Percentiles rank a stretch among this genome's conserved stretches.
Evolutionary conservation across 1,284 basidiomycete genomes (phyloP).

Genomic region (Cryptococcus sp.): DNA sequence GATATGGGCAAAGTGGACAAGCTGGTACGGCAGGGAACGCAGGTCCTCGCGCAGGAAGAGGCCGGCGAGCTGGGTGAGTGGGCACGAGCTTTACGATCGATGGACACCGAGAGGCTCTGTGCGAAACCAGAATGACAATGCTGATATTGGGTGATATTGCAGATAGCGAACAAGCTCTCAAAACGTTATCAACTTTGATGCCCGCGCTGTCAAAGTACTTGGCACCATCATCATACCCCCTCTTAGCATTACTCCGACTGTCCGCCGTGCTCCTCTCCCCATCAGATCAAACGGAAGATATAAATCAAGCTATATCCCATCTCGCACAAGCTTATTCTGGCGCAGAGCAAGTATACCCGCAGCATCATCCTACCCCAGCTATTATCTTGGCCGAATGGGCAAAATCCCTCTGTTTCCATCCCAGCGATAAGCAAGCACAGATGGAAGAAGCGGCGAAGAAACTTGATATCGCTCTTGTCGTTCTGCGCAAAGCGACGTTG

Average conservation of each 20-base stretch:
- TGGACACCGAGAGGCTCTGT: too few species aligned
- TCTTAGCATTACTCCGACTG: conserved; percentile 70
- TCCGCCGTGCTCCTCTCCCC: conserved; percentile 50
- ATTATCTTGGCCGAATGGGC: conserved; percentile 76
- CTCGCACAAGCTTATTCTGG: conserved; percentile 64
- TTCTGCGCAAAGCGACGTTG: conserved; percentile 62
- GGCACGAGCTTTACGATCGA: too few species aligned
- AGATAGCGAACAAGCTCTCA: conserved; percentile 54
- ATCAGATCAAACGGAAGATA: conserved; percentile 19
- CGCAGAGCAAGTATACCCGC: conserved; percentile 58
- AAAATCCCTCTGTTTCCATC: conserved; percentile 61
- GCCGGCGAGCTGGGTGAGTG: conserved; percentile 55
- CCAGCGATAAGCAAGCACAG: conserved; percentile 2
- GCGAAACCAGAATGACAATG: too few species aligned
- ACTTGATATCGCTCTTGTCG: conserved; percentile 65
- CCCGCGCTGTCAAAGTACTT: conserved; percentile 65
- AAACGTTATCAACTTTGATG: conserved; percentile 57
- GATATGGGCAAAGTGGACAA: conserved; percentile 59
- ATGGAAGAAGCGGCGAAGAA: conserved; percentile 60
- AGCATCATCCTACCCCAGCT: conserved; percentile 76
- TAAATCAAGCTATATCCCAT: conserved; percentile 56
- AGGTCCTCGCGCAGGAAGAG: conserved; percentile 69
- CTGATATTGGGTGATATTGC: neutral
- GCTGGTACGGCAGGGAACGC: conserved; percentile 65
- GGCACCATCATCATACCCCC: conserved; percentile 68